Percentiles rank a stretch among this genome's conserved stretches.
Evolutionary conservation across 1,284 basidiomycete species (phyloP).

Genomic region (Mycena sp.): DNA sequence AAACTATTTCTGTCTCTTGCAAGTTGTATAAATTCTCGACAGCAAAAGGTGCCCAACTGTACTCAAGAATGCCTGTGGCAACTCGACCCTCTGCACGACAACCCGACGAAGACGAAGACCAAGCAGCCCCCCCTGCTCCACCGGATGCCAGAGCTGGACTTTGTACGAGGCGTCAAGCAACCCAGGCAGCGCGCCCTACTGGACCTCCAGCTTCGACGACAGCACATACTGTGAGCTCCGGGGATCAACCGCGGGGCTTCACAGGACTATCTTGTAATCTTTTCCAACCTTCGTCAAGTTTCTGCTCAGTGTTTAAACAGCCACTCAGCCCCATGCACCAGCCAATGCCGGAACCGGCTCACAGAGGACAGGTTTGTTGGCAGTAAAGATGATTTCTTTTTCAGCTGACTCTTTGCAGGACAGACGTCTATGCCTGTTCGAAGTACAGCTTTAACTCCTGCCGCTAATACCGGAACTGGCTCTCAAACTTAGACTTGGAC

Average conservation of each 20-base stretch:
- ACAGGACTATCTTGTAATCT: slow-evolving; percentile 7
- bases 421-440: neutral
- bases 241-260: neutral
- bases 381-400: neutral
- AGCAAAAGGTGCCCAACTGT: neutral
- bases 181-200: neutral
- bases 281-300: neutral
- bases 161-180: neutral
- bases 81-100: neutral
- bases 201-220: slow-evolving; percentile 2
- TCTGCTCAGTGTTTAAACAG: slow-evolving; percentile 8
- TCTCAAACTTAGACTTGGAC: neutral
- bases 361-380: slow-evolving; percentile 1
- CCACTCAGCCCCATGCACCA: slow-evolving; percentile 6
- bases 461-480: neutral
- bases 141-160: neutral
- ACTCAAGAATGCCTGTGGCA: neutral
- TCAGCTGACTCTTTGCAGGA: neutral
- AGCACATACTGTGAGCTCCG: slow-evolving; percentile 2
- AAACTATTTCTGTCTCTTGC: neutral
- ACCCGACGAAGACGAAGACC: neutral
- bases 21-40: neutral
- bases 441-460: neutral
- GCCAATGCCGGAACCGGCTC: neutral
- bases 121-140: neutral